Conservation (phyloP, 352 stramenopile species). For the Globisporangium heterothallicum region DNA sequence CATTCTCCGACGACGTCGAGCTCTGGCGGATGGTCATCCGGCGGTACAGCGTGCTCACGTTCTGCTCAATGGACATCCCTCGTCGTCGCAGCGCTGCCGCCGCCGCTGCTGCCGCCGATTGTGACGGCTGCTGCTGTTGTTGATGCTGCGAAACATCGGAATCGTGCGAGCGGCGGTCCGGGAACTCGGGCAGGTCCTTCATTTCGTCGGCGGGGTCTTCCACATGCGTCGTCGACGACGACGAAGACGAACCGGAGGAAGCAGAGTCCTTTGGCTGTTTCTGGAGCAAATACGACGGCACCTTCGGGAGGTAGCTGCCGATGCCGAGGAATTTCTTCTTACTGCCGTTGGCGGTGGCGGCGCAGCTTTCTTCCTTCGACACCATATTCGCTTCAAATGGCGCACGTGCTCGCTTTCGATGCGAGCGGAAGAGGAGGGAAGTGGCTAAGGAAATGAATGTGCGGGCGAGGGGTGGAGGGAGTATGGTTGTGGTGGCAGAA, state of each 20-base stretch:
- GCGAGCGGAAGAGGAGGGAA: no score
- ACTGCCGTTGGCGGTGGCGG: background rate
- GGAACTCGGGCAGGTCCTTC: slow-evolving; percentile 39
- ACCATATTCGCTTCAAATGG: slow-evolving; percentile 25
- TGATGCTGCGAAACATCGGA: slow-evolving; percentile 1
- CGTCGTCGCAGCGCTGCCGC: slow-evolving; percentile 28
- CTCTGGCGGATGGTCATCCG: slow-evolving; percentile 49
- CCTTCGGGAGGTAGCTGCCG: slow-evolving; percentile 59
- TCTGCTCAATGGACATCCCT: slow-evolving; percentile 54
- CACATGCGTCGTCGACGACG: no score
- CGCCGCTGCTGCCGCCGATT: slow-evolving; percentile 25
- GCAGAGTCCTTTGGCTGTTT: slow-evolving; percentile 15
- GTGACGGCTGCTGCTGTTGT: slow-evolving; percentile 9
- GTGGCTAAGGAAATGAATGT: no score
- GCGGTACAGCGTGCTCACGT: slow-evolving; percentile 40
- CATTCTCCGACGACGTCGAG: slow-evolving; percentile 18
- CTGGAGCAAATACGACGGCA: slow-evolving; percentile 40
- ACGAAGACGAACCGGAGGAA: no score
- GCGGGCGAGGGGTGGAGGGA: no score
- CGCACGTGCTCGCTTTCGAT: no score
- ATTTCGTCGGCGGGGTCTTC: slow-evolving; percentile 26
- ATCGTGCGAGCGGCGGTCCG: slow-evolving; percentile 8
- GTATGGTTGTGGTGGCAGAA: no score
- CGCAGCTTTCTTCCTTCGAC: slow-evolving; percentile 30
- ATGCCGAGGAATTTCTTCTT: slow-evolving; percentile 48